phyloP scores from a whole-genome alignment of 495 filamentous ascomycete genomes.

The Aspergillus biplanus region DNA sequence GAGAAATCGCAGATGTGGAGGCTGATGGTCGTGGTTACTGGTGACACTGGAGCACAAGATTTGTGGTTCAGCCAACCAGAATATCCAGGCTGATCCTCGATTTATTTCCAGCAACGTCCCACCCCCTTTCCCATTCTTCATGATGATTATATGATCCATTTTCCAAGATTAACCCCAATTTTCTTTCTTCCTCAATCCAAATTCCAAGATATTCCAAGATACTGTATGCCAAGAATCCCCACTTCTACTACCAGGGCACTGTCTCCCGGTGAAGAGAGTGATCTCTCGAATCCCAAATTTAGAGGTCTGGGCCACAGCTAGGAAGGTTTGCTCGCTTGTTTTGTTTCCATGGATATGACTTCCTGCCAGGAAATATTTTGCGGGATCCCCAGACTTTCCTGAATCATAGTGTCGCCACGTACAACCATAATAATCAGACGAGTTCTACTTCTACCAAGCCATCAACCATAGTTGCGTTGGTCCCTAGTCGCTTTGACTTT shows the following conservation, averaged over 20 bases:
- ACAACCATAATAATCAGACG: neutral
- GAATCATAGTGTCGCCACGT: neutral
- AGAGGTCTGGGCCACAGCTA: neutral
- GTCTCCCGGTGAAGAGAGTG: too few relatives aligned
- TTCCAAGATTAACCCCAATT: neutral
- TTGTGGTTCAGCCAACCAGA: conserved; percentile 14
- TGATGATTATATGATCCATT: neutral
- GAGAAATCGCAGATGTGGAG: conserved; percentile 15
- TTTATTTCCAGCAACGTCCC: neutral
- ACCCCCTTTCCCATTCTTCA: neutral
- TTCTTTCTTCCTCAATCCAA: too few relatives aligned
- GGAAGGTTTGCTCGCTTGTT: neutral
- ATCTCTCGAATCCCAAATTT: neutral
- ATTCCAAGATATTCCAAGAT: too few relatives aligned
- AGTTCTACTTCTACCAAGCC: neutral
- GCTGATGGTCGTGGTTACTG: neutral
- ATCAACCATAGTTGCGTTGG: neutral
- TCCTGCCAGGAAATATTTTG: neutral
- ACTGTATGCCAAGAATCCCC: too few relatives aligned
- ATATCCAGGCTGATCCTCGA: too few relatives aligned
- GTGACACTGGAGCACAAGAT: neutral
- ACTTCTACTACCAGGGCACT: too few relatives aligned
- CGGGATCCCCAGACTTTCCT: neutral
- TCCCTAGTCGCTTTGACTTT: too few relatives aligned
- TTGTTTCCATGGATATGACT: neutral